Base-by-base conservation (phyloP, 345 rosid genomes). In the Pistacia atlantica region DNA sequence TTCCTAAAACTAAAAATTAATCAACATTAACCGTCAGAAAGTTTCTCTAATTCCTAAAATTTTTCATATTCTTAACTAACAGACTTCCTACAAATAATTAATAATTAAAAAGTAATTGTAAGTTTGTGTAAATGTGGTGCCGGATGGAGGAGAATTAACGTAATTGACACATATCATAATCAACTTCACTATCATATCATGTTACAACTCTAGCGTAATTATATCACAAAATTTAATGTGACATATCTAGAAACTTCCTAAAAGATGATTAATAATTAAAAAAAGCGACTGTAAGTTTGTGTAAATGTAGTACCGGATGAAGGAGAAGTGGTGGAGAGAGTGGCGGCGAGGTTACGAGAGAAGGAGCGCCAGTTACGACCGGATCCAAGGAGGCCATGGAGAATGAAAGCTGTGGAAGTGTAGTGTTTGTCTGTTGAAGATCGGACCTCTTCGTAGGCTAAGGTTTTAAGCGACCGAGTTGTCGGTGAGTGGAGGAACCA, bases 351-450 rank as follows among this genome's bases (percentile, higher is more conserved):
- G 64, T 63, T 84, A 52, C 94, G 94, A 57, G 97, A 89, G 86
- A 93, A 95, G 49, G 98, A 89, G 55, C 96, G 86, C 99, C 99
- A 95, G 86, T 95, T 93, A 56, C 95, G 89, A 61, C 86, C 91
- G n/a, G 98, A 90, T 42, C 98, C 99, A 8, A 95, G 85, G 80
- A 95, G 98, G 82, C 98, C 98, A 18, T 95, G 98, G 83, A 95
- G 96, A 72, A 95, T 71, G 68, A 95, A 81, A 55, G 93, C 98
- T 5, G 97, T 93, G 59, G 81, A 81, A n/a, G 87, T 78, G 81
- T 67, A 12, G 8, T 89, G 80, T 62, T 57, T 73, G 75, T 84
- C 86, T 1, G 79, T 37, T 58, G 93, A 80, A 58, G 86, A 58
- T 71, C 64, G 86, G 67, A 93, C 78, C 79, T 95, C 98, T 77